Evolutionary conservation across 768 basidiomycete genomes (phyloP), one percentile per base, ranked within the genome.

Genomic region (Podaxis sp.): DNA sequence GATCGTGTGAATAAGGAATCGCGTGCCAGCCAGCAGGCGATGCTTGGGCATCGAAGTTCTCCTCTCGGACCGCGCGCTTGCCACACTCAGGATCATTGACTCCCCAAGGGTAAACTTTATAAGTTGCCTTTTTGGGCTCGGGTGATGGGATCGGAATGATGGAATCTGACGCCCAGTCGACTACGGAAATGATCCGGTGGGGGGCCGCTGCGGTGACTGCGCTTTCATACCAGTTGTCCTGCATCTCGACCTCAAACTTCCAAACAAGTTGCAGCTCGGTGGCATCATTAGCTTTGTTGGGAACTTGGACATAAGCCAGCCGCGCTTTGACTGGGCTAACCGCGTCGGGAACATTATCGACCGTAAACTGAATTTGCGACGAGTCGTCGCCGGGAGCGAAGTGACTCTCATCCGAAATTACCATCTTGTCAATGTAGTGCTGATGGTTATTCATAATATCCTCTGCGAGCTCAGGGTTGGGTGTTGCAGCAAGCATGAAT

Each of bases 211-310:
- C 87, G 11, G 91, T 88, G 46, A 99, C 88, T 22, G 92, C 83
- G 3, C 94, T 85, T 74, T 98, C 95, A 68, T 99, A 99, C 93
- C 93, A 96, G 76, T 95, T 98, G 76, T 97, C 88, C 70, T 88
- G 71, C 90, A 96, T 93, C 81, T 95, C 91, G 51, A 96, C 90
- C 71, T 95, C 93, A 69, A 95, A 90, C 87, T 87, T 90, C 92
- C 92, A 98, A 3, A 93, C 93, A 65, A 93, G 84, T 70, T 84
- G 81, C 42, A 96, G 81, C 30, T 83, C 80, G 9, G 84, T 82
- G 36, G 76, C 75, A 22, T 82, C 84, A n/a, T 80, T 82, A 26
- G 83, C 75, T 42, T 85, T 81, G 52, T 79, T 81, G 13, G 93
- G 92, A 9, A 95, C 87, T 71, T 96, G 93, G 19, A 92, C 79